These are phyloP conservation scores for Mucor piriformis DNA, from an alignment of 371 early-diverging fungal species.

Conservation along the genomic window DNA sequence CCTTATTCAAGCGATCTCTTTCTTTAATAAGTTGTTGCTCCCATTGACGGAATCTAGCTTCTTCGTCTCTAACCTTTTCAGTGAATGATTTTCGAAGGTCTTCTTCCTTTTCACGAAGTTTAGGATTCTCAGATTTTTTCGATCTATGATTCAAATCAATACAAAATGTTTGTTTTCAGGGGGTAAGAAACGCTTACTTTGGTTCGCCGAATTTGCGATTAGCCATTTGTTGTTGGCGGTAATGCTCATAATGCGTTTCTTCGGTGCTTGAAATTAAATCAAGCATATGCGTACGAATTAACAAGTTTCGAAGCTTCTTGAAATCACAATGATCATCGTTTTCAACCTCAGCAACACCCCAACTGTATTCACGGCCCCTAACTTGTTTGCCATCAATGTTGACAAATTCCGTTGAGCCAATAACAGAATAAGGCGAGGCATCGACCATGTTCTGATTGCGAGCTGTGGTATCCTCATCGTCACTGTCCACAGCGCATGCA, in stretches of 20 bases:
- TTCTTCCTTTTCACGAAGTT: slow-evolving; percentile 90
- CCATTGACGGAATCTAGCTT: slow-evolving; percentile 95
- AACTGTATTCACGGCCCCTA: slow-evolving; percentile 86
- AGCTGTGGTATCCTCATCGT: slow-evolving; percentile 74
- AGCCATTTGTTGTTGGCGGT: slow-evolving; percentile 78
- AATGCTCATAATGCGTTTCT: slow-evolving; percentile 88
- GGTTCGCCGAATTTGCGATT: slow-evolving; percentile 80
- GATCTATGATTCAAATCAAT: slow-evolving; percentile 26
- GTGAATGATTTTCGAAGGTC: slow-evolving; percentile 87
- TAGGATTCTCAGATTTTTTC: slow-evolving; percentile 77
- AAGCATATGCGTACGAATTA: slow-evolving; percentile 92
- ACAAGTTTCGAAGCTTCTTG: slow-evolving; percentile 86
- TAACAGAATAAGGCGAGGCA: slow-evolving; percentile 92
- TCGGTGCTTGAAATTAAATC: slow-evolving; percentile 86
- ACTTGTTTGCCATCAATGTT: slow-evolving; percentile 67
- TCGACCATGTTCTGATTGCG: slow-evolving; percentile 79
- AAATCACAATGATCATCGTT: slow-evolving; percentile 92
- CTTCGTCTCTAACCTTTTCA: slow-evolving; percentile 92
- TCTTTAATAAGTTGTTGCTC: slow-evolving; percentile 95
- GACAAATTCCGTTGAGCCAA: slow-evolving; percentile 85
- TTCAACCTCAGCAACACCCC: slow-evolving; percentile 94
- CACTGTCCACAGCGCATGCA: slow-evolving; percentile 75
- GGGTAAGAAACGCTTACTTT: slow-evolving; percentile 62
- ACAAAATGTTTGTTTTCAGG: too few species aligned
- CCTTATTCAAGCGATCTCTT: slow-evolving; percentile 93